Evolutionary conservation across 2,329 filamentous ascomycete species (phyloP).

Genomic region (Zasmidium cellare): DNA sequence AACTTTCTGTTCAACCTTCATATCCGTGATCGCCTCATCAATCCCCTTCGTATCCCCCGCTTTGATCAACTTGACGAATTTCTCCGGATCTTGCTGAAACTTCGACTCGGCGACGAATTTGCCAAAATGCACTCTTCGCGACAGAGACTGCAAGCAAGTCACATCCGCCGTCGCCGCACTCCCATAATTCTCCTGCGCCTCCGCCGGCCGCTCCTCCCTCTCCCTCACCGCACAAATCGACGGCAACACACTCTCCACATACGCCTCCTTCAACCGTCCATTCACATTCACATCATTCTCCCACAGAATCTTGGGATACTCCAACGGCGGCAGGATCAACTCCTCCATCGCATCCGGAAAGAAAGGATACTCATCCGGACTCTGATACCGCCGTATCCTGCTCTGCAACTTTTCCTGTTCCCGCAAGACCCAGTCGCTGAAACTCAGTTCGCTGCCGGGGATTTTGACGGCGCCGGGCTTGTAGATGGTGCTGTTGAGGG

Average conservation of each 20-base stretch:
- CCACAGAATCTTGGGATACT: conserved; percentile 87
- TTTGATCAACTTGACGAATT: conserved; percentile 79
- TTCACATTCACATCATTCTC: conserved; percentile 90
- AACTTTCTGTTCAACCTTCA: conserved; percentile 85
- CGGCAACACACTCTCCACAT: conserved; percentile 80
- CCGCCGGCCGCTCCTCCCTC: conserved; percentile 71
- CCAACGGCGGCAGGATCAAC: conserved; percentile 81
- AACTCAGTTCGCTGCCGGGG: conserved; percentile 70
- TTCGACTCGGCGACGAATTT: conserved; percentile 98
- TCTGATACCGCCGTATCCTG: conserved; percentile 89
- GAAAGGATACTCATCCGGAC: conserved; percentile 96
- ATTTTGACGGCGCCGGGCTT: conserved; percentile 75
- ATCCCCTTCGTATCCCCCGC: conserved; percentile 78
- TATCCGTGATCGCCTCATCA: conserved; percentile 85
- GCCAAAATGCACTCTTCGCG: conserved; percentile 90
- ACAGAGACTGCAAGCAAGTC: conserved; percentile 82
- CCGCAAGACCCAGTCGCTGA: conserved; percentile 90
- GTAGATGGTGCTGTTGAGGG: conserved; percentile 88
- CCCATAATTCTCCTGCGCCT: conserved; percentile 91
- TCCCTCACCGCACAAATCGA: conserved; percentile 76
- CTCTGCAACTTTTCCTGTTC: conserved; percentile 92
- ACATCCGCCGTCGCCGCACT: conserved; percentile 91
- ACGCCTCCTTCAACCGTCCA: conserved; percentile 78
- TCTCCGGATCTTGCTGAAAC: conserved; percentile 78
- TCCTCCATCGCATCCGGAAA: conserved; percentile 78